Conservation (phyloP, 75 land plant genomes). For the Cupressus sempervirens region DNA sequence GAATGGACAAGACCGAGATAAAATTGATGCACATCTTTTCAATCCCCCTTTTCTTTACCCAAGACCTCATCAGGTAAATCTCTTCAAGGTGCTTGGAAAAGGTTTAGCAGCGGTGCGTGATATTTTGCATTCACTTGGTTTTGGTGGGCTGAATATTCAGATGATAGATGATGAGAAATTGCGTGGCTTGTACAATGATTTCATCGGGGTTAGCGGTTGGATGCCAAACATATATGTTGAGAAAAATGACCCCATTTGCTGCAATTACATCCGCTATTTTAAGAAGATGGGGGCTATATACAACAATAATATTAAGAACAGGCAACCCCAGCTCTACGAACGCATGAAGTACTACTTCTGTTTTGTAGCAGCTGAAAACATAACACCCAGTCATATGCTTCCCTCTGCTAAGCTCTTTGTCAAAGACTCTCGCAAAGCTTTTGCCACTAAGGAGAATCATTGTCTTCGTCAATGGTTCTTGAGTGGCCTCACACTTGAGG, state of each 20-base stretch:
- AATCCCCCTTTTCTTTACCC: not conserved
- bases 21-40: not conserved
- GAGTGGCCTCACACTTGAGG: no score
- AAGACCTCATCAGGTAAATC: not conserved
- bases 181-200: not conserved
- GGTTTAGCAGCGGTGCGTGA: not conserved
- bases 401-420: no score
- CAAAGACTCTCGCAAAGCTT: no score
- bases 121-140: not conserved
- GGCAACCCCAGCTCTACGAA: no score
- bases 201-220: not conserved
- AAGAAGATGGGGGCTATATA: no score
- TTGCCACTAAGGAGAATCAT: no score
- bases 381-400: no score
- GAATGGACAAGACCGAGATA: not conserved
- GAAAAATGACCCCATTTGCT: not conserved
- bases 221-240: not conserved
- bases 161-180: not conserved
- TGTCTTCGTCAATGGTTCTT: no score
- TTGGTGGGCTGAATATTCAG: no score
- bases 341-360: no score
- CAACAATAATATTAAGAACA: no score
- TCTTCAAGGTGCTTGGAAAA: not conserved
- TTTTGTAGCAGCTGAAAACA: no score
- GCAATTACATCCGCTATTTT: not conserved